A percentile compares a stretch with the other conserved stretches of the same genome.
phyloP scores from a whole-genome alignment of 768 basidiomycete genomes.

The Hypsizygus marmoreus region DNA sequence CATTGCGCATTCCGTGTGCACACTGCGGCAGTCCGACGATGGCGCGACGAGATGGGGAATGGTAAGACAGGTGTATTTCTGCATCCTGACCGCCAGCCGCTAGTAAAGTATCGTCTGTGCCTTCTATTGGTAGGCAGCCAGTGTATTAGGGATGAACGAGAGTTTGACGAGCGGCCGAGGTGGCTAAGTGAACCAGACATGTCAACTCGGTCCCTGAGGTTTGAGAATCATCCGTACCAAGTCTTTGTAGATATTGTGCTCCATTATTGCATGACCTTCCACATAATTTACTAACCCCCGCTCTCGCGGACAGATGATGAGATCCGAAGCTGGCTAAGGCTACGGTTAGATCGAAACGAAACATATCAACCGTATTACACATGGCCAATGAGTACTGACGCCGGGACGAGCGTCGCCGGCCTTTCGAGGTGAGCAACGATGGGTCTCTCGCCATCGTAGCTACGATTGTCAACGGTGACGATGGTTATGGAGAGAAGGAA shows the following conservation, averaged over 20 bases:
- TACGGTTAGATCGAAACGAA: constrained; percentile 1
- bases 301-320: constrained; percentile 72
- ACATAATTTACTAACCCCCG: constrained; percentile 68
- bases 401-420: constrained; percentile 42
- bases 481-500: background rate
- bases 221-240: constrained; percentile 37
- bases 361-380: constrained; percentile 49
- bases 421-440: constrained; percentile 42
- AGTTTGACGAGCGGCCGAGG: constrained; percentile 54
- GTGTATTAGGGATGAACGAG: constrained; percentile 62
- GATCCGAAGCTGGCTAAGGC: constrained; percentile 74
- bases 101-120: constrained; percentile 57
- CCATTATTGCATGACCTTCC: constrained; percentile 51
- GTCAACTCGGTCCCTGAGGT: constrained; percentile 14
- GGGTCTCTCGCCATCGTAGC: constrained; percentile 51
- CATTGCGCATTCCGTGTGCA: constrained; percentile 59
- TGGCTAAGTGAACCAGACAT: constrained; percentile 26
- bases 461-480: constrained; percentile 8
- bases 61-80: constrained; percentile 64
- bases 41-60: constrained; percentile 33
- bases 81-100: constrained; percentile 77
- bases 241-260: constrained; percentile 55
- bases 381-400: constrained; percentile 60
- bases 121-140: constrained; percentile 57
- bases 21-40: constrained; percentile 27